These are phyloP conservation scores for Kodamaea nitidulidarum DNA, from an alignment of 805 yeast species.

Conservation along the genomic window DNA sequence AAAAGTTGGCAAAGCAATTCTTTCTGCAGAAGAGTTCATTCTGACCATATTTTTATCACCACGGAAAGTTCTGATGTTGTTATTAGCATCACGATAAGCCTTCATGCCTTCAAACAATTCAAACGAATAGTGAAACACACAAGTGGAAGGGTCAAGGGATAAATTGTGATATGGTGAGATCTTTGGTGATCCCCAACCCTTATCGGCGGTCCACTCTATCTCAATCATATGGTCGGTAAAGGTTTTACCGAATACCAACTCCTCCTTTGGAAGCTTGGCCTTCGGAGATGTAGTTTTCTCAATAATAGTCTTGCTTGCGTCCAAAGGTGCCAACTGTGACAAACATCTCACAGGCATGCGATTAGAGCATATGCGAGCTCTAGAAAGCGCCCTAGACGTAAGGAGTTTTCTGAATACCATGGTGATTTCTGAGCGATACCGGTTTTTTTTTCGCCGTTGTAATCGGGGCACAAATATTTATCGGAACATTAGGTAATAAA, in stretches of 20 bases:
- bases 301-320: constrained; percentile 35
- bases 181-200: constrained; percentile 88
- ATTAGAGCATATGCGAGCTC: neutral
- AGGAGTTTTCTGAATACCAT: constrained; percentile 8
- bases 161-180: constrained; percentile 82
- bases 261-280: constrained; percentile 33
- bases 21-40: constrained; percentile 82
- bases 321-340: constrained; percentile 25
- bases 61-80: constrained; percentile 71
- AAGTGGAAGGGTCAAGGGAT: constrained; percentile 77
- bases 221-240: constrained; percentile 90
- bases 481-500: too few species aligned
- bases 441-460: constrained; percentile 1
- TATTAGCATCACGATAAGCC: constrained; percentile 65
- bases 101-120: constrained; percentile 95
- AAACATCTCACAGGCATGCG: constrained; percentile 6
- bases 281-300: constrained; percentile 36
- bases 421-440: constrained; percentile 5
- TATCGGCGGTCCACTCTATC: constrained; percentile 70
- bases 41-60: constrained; percentile 89
- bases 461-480: too few species aligned
- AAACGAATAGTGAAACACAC: constrained; percentile 92
- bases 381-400: neutral
- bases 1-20: constrained; percentile 86
- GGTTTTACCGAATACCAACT: constrained; percentile 40